Evolutionary conservation across 257 asterid genomes (phyloP), one percentile per base, ranked within the genome.

Genomic region (Gynochthodes officinalis): DNA sequence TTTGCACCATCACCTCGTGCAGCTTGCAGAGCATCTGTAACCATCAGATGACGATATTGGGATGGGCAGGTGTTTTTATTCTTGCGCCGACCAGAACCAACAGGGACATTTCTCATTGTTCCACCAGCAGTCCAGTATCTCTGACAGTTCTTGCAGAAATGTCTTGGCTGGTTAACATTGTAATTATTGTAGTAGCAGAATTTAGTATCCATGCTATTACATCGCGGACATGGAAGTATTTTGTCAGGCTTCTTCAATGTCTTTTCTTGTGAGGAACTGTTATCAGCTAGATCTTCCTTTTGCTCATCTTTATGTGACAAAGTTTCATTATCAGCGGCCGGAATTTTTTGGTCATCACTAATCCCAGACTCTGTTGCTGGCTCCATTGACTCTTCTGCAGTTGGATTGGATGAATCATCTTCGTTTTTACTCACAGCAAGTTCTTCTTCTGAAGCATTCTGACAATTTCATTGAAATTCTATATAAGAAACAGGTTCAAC

Each of bases 101-200:
- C 92, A 0, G 97, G 89, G 46, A 93, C 96, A 72, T 85, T 91
- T 13, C 98, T 79, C 96, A 86, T 90, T 0, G 95, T 82, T 18
- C 98, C 98, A 0, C 98, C 98, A 23, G 94, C 88, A 0, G 98
- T 93, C 98, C 98, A 93, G 74, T 90, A 93, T 25, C 98, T 74
- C 55, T 90, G 98, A 60, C 98, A 93, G 37, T 84, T 88, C 77
- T 84, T 86, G 88, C 98, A 93, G 71, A 90, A 89, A 76, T 91
- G 84, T 4, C 97, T 87, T 0, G 98, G 98, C 73, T 93, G 98
- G 61, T 83, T 88, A 37, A 89, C 96, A 57, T 89, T 93, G 85
- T 90, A 90, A 64, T 93, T 93, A 88, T 93, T 93, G 90, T 72
- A 93, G 83, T 93, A 93, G 44, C 98, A 93, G 76, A 93, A 93